Base-by-base conservation (phyloP, 495 filamentous ascomycete species). In the Penicillium goetzii region DNA sequence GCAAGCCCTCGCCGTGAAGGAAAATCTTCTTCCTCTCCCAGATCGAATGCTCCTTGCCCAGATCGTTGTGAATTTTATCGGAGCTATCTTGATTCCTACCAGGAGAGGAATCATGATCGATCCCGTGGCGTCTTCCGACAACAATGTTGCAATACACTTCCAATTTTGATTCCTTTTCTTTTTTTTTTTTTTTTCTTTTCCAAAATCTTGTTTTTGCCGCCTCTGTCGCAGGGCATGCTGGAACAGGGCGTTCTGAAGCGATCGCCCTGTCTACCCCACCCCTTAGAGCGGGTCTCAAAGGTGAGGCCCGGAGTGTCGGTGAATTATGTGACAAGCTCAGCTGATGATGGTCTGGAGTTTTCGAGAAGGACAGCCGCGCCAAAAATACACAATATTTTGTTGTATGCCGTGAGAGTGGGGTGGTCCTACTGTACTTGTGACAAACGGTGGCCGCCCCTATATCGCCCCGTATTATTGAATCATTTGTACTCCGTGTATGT, bases 311-410 rank as follows among this genome's bases (percentile, higher is more conserved):
- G 57, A 73, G 57, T 73, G 68, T 73, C 68, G 71, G 71, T 73
- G 71, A 71, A 71, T 69, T 71, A 72, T 60, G 38, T 68, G 65
- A 63, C 63, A 65, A 64, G 68, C 61, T 67, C 70, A 73, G 66
- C 65, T 70, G 70, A 70, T 64, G 54, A 41, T 62, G 60, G 36
- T 11, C 34, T 36, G 34, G 59, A 57, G 54, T 72, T 68, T 65
- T 54, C 47, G 68, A 72, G 66, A 51, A 52, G 9, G 69, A 45
- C 56, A 26, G 33, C 38, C 55, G 52, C 66, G 56, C 66, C 57
- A 65, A 62, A 63, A 67, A 15, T 32, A 32, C 30, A 32, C 30
- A 40, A 40, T 38, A 50, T n/a, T 17, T 51, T 25, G 33, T 51
- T 25, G 33, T 25, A 4, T 25, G 43, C 47, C 47, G 23, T 51